Conservation (phyloP, 371 early-diverging fungal species). For the Mortierella sp. region DNA sequence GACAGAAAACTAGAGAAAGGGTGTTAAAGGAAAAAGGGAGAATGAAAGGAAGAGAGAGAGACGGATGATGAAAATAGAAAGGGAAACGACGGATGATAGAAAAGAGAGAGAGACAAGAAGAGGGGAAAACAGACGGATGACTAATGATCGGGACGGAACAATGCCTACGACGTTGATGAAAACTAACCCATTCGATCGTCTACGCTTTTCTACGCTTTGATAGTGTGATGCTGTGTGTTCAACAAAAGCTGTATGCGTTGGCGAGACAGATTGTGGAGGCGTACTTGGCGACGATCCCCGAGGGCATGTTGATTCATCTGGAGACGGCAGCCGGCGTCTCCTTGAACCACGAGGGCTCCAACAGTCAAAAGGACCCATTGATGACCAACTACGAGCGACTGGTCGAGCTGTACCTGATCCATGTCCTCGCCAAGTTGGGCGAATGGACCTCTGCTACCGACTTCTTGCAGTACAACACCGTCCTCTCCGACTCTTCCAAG, state of each 20-base stretch:
- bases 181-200: neutral
- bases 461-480: constrained; percentile 61
- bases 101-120: neutral
- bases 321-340: constrained; percentile 48
- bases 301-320: constrained; percentile 51
- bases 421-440: constrained; percentile 61
- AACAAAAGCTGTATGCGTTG: constrained; percentile 43
- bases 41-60: neutral
- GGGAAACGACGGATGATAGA: neutral
- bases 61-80: neutral
- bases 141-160: neutral
- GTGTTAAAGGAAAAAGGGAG: too few species aligned
- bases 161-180: neutral
- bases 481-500: constrained; percentile 52
- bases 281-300: constrained; percentile 49
- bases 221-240: constrained; percentile 46
- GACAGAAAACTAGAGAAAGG: neutral
- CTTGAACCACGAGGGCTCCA: constrained; percentile 19
- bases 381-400: constrained; percentile 63
- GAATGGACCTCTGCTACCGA: constrained; percentile 59
- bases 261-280: constrained; percentile 44
- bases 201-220: neutral
- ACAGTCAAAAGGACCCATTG: constrained; percentile 52
- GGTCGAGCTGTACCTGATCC: constrained; percentile 64
- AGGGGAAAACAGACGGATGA: neutral